phyloP scores from a whole-genome alignment of 441 rosid genomes.

The Erodium texanum region DNA sequence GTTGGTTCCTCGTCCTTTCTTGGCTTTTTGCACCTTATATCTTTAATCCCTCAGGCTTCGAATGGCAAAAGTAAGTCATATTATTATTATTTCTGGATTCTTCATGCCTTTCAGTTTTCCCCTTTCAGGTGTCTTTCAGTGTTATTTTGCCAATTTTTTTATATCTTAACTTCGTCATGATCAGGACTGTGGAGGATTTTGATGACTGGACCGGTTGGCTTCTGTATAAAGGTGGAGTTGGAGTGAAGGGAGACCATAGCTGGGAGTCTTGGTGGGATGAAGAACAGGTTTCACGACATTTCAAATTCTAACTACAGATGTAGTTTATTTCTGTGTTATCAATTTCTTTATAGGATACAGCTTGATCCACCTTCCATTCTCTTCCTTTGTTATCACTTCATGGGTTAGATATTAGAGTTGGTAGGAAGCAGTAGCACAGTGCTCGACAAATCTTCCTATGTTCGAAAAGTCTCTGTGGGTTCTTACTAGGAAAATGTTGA shows the following conservation, averaged over 20 bases:
- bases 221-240: conserved; percentile 97
- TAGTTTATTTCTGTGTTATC: not conserved
- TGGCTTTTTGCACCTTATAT: conserved; percentile 98
- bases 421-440: not conserved
- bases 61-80: conserved; percentile 89
- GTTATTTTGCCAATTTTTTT: not conserved
- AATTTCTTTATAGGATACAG: not conserved
- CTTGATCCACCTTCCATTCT: not conserved
- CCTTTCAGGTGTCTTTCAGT: conserved; percentile 1
- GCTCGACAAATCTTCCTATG: not conserved
- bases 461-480: not conserved
- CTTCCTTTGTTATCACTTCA: not conserved
- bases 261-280: conserved; percentile 99
- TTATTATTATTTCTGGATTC: conserved; percentile 18
- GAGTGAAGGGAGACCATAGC: conserved; percentile 97
- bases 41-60: conserved; percentile 99
- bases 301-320: not conserved
- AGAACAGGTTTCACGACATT: conserved; percentile 53
- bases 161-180: not conserved
- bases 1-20: conserved; percentile 94
- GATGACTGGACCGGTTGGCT: conserved; percentile 99
- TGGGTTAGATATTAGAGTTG: not conserved
- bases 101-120: conserved; percentile 13
- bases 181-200: conserved; percentile 94
- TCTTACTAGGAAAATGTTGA: not conserved